Evolutionary conservation across 495 filamentous ascomycete species (phyloP).

Genomic region (Hyaloscypha bicolor): DNA sequence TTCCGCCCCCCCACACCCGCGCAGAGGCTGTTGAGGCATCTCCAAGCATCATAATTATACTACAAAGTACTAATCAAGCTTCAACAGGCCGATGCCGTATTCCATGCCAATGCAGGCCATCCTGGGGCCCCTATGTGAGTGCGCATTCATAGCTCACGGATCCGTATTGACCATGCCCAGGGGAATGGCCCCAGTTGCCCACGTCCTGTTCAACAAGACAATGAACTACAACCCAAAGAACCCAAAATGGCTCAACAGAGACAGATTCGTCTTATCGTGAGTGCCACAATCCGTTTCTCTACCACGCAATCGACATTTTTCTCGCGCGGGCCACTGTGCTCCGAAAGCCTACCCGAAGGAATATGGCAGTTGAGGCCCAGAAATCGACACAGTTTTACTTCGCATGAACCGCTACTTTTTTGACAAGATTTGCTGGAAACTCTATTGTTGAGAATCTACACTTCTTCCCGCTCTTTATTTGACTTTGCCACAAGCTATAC

Average conservation of each 20-base stretch:
- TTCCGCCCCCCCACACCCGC: constrained; percentile 42
- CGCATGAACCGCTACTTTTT: not conserved
- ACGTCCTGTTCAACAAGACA: constrained; percentile 98
- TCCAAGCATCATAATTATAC: not conserved
- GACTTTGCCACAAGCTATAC: constrained; percentile 3
- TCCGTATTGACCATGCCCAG: constrained; percentile 12
- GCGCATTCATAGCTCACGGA: not conserved
- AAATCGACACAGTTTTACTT: not conserved
- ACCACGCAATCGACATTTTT: not conserved
- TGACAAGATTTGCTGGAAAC: not conserved
- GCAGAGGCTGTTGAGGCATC: not conserved
- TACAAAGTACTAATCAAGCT: constrained; percentile 25
- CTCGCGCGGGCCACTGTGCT: not conserved
- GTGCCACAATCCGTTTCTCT: constrained; percentile 39
- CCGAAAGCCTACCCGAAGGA: not conserved
- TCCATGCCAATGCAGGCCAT: constrained; percentile 94
- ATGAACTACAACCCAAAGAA: constrained; percentile 99
- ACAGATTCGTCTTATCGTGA: constrained; percentile 99
- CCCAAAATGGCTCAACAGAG: constrained; percentile 93
- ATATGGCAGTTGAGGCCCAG: not conserved
- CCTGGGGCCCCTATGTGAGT: constrained; percentile 88
- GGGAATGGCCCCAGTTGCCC: constrained; percentile 87
- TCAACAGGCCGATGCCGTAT: constrained; percentile 91
- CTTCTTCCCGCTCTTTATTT: not conserved
- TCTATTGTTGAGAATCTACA: not conserved